Percentiles rank a stretch among this genome's conserved stretches.
These are phyloP conservation scores for Pontederia crassipes DNA, from an alignment of 176 grass and related monocot species.

Conservation along the genomic window DNA sequence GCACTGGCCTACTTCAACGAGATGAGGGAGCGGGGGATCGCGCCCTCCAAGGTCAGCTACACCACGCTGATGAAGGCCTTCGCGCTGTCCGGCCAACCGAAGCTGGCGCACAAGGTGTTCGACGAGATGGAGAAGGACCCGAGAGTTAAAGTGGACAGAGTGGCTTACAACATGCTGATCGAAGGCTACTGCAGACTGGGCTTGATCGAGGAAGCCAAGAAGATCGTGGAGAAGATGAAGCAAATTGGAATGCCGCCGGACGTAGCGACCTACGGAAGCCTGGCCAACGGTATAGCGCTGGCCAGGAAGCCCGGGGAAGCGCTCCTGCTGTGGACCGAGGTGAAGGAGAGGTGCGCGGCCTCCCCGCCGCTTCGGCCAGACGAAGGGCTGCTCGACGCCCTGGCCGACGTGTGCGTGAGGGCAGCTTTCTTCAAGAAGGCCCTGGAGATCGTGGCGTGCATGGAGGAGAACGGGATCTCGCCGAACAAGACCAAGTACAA, in stretches of 20 bases:
- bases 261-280: slow-evolving; percentile 61
- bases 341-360: slow-evolving; percentile 45
- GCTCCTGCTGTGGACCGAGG: slow-evolving; percentile 77
- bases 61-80: slow-evolving; percentile 93
- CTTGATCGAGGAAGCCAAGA: slow-evolving; percentile 47
- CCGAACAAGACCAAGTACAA: slow-evolving; percentile 92
- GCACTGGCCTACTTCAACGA: slow-evolving; percentile 67
- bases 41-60: slow-evolving; percentile 76
- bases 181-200: slow-evolving; percentile 62
- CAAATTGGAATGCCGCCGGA: slow-evolving; percentile 40
- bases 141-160: slow-evolving; percentile 50
- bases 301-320: slow-evolving; percentile 76
- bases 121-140: slow-evolving; percentile 75
- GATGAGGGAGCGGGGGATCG: slow-evolving; percentile 60
- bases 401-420: slow-evolving; percentile 84
- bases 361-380: slow-evolving; percentile 38
- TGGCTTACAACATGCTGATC: slow-evolving; percentile 89
- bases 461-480: slow-evolving; percentile 82
- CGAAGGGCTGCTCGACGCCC: slow-evolving; percentile 54
- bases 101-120: slow-evolving; percentile 69
- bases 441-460: slow-evolving; percentile 87
- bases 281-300: slow-evolving; percentile 52
- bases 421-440: slow-evolving; percentile 84
- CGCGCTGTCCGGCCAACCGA: slow-evolving; percentile 63
- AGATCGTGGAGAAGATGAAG: slow-evolving; percentile 60